phyloP scores from a whole-genome alignment of 495 filamentous ascomycete genomes.

The Barbatosphaeria neglecta region DNA sequence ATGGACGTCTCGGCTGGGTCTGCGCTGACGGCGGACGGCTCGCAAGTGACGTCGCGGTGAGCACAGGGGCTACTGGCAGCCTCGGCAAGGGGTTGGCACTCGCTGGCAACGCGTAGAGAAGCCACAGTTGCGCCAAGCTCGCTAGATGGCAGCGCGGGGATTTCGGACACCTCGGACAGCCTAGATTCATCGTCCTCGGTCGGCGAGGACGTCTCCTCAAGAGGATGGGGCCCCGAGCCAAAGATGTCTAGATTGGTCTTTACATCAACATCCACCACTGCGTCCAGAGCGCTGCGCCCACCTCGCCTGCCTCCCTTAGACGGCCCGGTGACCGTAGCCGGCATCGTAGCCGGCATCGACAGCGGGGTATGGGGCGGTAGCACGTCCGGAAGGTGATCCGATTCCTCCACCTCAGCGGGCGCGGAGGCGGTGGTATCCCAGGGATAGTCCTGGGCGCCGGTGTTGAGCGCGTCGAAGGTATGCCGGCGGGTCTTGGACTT shows the following conservation, averaged over 20 bases:
- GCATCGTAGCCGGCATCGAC: background rate
- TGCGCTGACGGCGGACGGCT: too few species aligned
- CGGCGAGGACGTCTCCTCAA: background rate
- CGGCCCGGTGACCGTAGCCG: background rate
- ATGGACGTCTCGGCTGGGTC: too few species aligned
- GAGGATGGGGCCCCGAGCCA: background rate
- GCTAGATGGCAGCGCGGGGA: too few species aligned
- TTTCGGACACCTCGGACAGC: background rate
- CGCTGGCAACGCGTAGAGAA: too few species aligned
- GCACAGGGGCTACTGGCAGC: too few species aligned
- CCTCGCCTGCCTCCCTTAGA: background rate
- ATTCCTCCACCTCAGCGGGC: background rate
- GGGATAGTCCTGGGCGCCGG: background rate
- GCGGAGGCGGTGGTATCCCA: background rate
- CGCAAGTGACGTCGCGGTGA: too few species aligned
- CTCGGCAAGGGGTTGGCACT: too few species aligned
- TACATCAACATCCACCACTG: background rate
- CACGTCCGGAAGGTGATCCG: background rate
- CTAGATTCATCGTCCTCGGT: background rate
- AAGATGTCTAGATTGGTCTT: background rate
- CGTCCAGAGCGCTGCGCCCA: background rate
- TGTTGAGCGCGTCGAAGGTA: slow-evolving; percentile 8
- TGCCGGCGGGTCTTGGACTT: slow-evolving; percentile 8
- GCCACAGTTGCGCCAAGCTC: background rate
- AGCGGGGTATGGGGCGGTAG: background rate